phyloP scores from a whole-genome alignment of 257 asterid species.

The Nicotiana obtusifolia region DNA sequence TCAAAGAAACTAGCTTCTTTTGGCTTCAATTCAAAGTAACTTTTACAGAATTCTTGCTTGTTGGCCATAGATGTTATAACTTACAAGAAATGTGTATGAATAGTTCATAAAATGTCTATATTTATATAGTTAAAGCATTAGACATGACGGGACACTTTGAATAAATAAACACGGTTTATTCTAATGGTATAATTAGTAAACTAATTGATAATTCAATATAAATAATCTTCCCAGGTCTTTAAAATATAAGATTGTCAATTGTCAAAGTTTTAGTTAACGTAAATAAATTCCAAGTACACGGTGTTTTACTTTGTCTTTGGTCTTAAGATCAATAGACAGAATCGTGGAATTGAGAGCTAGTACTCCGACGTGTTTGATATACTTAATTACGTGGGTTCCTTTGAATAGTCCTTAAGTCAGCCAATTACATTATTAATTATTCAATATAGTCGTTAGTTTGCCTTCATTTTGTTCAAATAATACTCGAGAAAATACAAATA shows the following conservation, averaged over 20 bases:
- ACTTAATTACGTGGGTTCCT: not conserved
- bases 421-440: not conserved
- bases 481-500: too few relatives aligned
- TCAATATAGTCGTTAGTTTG: too few relatives aligned
- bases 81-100: not conserved
- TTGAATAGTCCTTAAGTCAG: not conserved
- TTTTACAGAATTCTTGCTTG: slow-evolving; percentile 21
- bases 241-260: not conserved
- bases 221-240: not conserved
- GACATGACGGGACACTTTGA: not conserved
- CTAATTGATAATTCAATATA: not conserved
- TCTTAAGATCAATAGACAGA: not conserved
- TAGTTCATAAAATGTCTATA: not conserved
- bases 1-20: slow-evolving; percentile 39
- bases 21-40: slow-evolving; percentile 34
- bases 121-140: not conserved
- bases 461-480: too few relatives aligned
- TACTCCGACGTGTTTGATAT: not conserved
- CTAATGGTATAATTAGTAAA: not conserved
- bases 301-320: not conserved
- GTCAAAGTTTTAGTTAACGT: not conserved
- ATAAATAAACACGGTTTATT: not conserved
- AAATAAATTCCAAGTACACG: slow-evolving; percentile 3
- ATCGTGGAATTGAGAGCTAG: not conserved
- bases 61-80: not conserved